Conservation (phyloP, 2,329 filamentous ascomycete genomes). For the Penicillium psychrosexuale region DNA sequence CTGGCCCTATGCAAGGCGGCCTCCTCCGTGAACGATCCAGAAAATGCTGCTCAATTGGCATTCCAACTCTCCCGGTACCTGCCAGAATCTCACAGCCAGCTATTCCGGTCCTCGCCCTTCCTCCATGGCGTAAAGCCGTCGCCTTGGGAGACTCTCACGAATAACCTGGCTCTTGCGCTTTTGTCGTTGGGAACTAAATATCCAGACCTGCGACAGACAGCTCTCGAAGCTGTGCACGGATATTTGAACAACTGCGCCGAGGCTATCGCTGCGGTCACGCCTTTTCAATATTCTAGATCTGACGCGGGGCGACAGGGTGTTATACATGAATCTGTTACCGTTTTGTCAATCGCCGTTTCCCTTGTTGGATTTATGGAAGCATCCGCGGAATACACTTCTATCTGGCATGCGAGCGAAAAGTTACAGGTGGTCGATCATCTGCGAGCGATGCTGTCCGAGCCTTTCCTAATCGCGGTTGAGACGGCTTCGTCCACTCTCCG, state of each 20-base stretch:
- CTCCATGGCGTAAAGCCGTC: constrained; percentile 80
- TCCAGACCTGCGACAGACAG: constrained; percentile 62
- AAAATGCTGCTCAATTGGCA: constrained; percentile 75
- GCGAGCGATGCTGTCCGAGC: constrained; percentile 72
- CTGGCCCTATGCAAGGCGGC: constrained; percentile 89
- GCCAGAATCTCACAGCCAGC: constrained; percentile 75
- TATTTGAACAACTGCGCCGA: constrained; percentile 70
- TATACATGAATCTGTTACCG: constrained; percentile 61
- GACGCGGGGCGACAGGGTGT: constrained; percentile 41
- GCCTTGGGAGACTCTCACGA: constrained; percentile 80
- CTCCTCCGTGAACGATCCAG: constrained; percentile 64
- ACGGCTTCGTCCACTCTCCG: constrained; percentile 86
- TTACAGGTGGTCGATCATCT: constrained; percentile 69
- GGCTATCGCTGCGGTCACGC: constrained; percentile 56
- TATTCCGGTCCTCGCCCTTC: constrained; percentile 74
- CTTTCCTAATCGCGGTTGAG: constrained; percentile 81
- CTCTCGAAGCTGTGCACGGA: constrained; percentile 64
- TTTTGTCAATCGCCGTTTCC: constrained; percentile 75
- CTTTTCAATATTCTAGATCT: constrained; percentile 57
- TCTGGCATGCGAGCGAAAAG: constrained; percentile 76
- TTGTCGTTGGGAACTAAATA: constrained; percentile 77
- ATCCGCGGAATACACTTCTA: constrained; percentile 70
- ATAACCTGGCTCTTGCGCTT: constrained; percentile 74
- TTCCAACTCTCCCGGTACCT: constrained; percentile 79
- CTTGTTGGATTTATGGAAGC: constrained; percentile 89